These are phyloP conservation scores for Grosmannia serpens DNA, from an alignment of 2,329 filamentous ascomycete genomes.

Conservation along the genomic window DNA sequence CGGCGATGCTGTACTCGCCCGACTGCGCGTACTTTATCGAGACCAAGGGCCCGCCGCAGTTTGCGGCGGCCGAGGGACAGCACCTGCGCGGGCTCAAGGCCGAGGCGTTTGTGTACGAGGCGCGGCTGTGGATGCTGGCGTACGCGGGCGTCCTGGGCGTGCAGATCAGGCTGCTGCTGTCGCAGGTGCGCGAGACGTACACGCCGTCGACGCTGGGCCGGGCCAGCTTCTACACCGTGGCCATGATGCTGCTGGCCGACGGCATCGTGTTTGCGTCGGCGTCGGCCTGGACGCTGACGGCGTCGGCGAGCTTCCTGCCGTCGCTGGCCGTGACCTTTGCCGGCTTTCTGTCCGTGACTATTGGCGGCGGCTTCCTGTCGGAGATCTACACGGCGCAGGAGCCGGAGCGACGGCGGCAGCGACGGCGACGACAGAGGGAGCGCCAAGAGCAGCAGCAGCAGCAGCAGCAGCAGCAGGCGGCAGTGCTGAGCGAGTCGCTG, in stretches of 20 bases:
- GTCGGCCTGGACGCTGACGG: conserved; percentile 43
- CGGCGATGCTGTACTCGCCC: conserved; percentile 53
- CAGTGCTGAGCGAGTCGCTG: background rate
- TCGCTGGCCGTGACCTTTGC: conserved; percentile 42
- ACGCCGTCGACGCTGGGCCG: conserved; percentile 57
- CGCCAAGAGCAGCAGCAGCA: conserved; percentile 11
- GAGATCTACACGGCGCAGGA: conserved; percentile 53
- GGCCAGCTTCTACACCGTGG: conserved; percentile 52
- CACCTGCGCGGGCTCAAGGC: conserved; percentile 51
- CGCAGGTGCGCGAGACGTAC: conserved; percentile 53
- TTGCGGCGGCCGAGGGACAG: conserved; percentile 34
- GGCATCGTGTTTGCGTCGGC: conserved; percentile 46
- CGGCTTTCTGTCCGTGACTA: conserved; percentile 43
- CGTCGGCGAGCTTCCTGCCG: conserved; percentile 44
- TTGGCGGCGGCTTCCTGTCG: conserved; percentile 45
- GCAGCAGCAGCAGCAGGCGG: background rate
- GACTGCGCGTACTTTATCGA: conserved; percentile 58
- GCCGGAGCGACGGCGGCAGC: conserved; percentile 37
- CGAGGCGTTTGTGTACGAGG: conserved; percentile 43
- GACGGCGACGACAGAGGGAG: conserved; percentile 20
- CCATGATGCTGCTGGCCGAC: conserved; percentile 52
- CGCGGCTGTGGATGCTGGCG: conserved; percentile 47
- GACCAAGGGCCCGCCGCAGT: conserved; percentile 49
- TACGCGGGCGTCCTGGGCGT: conserved; percentile 44
- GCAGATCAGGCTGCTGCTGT: conserved; percentile 51